These are phyloP conservation scores for Globisporangium ultimum DNA, from an alignment of 352 stramenopile genomes.

Conservation along the genomic window DNA sequence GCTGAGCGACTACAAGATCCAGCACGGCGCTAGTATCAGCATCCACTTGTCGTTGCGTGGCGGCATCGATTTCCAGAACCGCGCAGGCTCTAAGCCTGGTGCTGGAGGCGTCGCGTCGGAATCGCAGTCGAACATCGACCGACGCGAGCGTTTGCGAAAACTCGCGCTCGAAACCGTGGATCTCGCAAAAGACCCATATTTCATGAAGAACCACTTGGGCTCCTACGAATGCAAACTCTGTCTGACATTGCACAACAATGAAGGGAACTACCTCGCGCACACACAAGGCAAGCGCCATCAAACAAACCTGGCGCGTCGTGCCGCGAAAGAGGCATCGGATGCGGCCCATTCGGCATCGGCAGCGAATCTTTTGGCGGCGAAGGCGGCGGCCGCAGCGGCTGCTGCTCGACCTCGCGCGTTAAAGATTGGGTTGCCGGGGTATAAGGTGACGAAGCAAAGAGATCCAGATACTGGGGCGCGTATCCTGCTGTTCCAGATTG, in stretches of 20 bases:
- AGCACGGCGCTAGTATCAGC: conserved; percentile 15
- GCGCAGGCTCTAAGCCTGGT: conserved; percentile 77
- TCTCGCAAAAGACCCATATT: conserved; percentile 99
- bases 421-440: conserved; percentile 96
- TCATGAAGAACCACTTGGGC: conserved; percentile 99
- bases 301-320: conserved; percentile 92
- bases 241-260: conserved; percentile 98
- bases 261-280: conserved; percentile 99
- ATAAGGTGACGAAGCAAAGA: conserved; percentile 96
- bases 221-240: conserved; percentile 99
- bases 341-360: conserved; percentile 43
- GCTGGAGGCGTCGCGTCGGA: conserved; percentile 73
- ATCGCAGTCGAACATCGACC: conserved; percentile 88
- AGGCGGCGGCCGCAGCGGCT: conserved; percentile 35
- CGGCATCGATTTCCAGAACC: conserved; percentile 86
- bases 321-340: conserved; percentile 77
- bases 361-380: conserved; percentile 39
- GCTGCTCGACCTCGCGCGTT: conserved; percentile 72
- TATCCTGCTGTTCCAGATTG: conserved; percentile 92
- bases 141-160: conserved; percentile 95
- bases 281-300: conserved; percentile 99
- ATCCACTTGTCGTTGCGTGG: conserved; percentile 15
- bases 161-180: conserved; percentile 99
- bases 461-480: conserved; percentile 81
- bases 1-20: conserved; percentile 16